phyloP scores from a whole-genome alignment of 116 monocot genomes.

The Papilionanthe hybrid region DNA sequence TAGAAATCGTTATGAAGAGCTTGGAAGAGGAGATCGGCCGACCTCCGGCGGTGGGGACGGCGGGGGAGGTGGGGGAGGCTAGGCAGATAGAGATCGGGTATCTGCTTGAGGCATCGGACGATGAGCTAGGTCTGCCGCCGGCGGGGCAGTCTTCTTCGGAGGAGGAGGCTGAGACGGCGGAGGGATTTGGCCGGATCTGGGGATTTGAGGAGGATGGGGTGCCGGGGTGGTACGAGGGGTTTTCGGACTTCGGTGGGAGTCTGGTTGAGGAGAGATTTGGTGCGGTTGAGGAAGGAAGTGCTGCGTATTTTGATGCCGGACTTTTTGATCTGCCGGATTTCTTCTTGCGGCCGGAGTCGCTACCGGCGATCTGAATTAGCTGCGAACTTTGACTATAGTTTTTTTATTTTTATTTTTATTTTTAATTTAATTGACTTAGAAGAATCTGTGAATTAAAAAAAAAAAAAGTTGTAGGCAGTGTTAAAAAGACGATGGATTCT shows the following conservation, averaged over 20 bases:
- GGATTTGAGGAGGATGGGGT: constrained; percentile 2
- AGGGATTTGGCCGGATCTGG: constrained; percentile 15
- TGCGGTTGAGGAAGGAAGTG: constrained; percentile 7
- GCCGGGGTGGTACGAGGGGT: constrained; percentile 1
- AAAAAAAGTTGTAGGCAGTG: too few species aligned
- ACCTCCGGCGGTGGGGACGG: background rate
- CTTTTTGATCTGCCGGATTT: constrained; percentile 17
- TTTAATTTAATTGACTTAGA: too few species aligned
- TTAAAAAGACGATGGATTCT: too few species aligned
- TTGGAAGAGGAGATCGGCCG: constrained; percentile 56
- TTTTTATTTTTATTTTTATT: too few species aligned
- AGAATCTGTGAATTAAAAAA: too few species aligned
- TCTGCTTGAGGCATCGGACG: constrained; percentile 21
- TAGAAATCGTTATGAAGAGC: constrained; percentile 38
- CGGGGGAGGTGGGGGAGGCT: background rate
- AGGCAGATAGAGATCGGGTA: constrained; percentile 15
- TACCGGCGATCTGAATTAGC: constrained; percentile 23
- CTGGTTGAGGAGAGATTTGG: background rate
- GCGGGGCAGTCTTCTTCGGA: background rate
- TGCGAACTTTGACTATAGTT: background rate
- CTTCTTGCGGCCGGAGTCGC: constrained; percentile 19
- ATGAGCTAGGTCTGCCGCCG: constrained; percentile 24
- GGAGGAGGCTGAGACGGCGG: background rate
- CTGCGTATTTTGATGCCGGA: constrained; percentile 9
- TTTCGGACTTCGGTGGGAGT: constrained; percentile 1